Evolutionary conservation across 208 protist species (phyloP).

Genomic region (Trypanosomatidae sp.): DNA sequence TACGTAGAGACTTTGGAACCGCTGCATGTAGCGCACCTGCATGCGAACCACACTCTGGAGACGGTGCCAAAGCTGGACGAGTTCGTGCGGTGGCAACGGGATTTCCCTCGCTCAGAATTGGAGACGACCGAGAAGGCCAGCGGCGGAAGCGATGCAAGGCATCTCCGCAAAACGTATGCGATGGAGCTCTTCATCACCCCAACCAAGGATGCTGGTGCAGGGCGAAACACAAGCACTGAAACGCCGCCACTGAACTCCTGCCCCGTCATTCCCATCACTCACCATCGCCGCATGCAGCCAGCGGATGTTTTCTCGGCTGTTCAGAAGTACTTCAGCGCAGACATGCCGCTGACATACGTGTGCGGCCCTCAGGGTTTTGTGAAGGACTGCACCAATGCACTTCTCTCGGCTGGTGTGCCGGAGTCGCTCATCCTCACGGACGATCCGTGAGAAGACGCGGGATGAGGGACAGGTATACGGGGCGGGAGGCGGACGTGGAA

Average conservation of each 20-base stretch:
- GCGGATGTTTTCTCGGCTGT: constrained; percentile 43
- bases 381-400: constrained; percentile 28
- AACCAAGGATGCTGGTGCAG: not conserved
- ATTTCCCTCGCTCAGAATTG: constrained; percentile 7
- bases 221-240: not conserved
- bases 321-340: constrained; percentile 31
- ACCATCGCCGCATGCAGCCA: constrained; percentile 30
- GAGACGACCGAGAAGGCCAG: not conserved
- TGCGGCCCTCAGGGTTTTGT: constrained; percentile 70
- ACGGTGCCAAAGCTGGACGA: constrained; percentile 51
- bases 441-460: constrained; percentile 21
- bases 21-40: constrained; percentile 77
- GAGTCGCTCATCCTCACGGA: constrained; percentile 67
- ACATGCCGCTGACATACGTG: constrained; percentile 60
- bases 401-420: constrained; percentile 52
- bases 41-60: constrained; percentile 50
- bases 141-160: not conserved
- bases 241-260: not conserved
- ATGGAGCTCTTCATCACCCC: constrained; percentile 28
- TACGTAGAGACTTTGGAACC: constrained; percentile 26
- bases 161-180: constrained; percentile 20
- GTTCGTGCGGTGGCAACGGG: constrained; percentile 45
- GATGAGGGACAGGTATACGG: not conserved
- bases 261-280: constrained; percentile 17
- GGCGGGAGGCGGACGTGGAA: not conserved